phyloP scores from a whole-genome alignment of 2,329 filamentous ascomycete species.

The Chrysosporium keratinophilum region DNA sequence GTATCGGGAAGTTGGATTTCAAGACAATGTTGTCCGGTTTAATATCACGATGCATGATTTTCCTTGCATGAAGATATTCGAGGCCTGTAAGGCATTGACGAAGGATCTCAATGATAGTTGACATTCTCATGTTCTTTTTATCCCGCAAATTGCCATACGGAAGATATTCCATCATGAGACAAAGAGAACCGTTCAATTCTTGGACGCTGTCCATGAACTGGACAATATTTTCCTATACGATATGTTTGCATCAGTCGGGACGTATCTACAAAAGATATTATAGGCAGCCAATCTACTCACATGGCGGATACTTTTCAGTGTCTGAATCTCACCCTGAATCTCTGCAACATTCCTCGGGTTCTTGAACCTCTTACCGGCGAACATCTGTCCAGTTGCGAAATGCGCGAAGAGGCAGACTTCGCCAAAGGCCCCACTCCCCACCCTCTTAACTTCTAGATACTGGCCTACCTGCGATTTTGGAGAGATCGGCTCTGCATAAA shows the following conservation, averaged over 20 bases:
- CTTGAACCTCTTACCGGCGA: not conserved
- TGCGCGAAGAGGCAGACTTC: not conserved
- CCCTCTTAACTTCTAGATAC: not conserved
- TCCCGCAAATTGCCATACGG: not conserved
- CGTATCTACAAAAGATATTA: too few species aligned
- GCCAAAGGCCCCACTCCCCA: not conserved
- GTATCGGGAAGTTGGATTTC: slow-evolving; percentile 3
- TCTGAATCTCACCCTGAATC: too few species aligned
- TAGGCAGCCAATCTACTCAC: too few species aligned
- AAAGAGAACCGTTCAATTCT: not conserved
- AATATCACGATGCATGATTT: slow-evolving; percentile 12
- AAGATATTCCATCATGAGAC: slow-evolving; percentile 7
- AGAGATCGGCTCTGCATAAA: too few species aligned
- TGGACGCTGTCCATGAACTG: too few species aligned
- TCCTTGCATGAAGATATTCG: slow-evolving; percentile 3
- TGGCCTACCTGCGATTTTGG: too few species aligned
- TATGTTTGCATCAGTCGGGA: too few species aligned
- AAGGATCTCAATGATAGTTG: slow-evolving; percentile 19
- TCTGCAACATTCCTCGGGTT: not conserved
- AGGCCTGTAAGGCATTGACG: slow-evolving; percentile 5
- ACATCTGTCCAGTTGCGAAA: not conserved
- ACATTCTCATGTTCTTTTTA: slow-evolving; percentile 28
- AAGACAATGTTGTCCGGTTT: slow-evolving; percentile 12
- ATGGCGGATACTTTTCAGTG: too few species aligned
- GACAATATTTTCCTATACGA: too few species aligned